Percentiles rank a stretch among this genome's conserved stretches.
Evolutionary conservation across 176 grass and related monocot species (phyloP).

Genomic region (Melocanna baccifera): DNA sequence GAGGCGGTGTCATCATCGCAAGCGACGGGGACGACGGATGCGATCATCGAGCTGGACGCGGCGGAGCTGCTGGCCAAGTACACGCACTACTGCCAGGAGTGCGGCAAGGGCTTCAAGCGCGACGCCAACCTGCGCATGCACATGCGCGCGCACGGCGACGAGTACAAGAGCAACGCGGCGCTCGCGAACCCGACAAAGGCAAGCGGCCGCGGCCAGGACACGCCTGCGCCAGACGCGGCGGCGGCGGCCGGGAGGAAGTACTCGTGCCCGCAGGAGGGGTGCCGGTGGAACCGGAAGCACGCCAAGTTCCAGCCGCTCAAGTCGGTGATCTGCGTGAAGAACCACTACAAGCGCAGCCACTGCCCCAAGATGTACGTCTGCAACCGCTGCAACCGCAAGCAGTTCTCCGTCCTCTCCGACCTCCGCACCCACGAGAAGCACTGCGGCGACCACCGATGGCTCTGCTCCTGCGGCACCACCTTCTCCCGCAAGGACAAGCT

Average conservation of each 20-base stretch:
- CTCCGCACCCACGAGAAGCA: conserved; percentile 95
- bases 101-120: conserved; percentile 98
- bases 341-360: conserved; percentile 97
- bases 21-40: background rate
- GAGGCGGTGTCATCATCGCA: background rate
- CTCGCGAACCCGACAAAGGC: conserved; percentile 53
- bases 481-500: conserved; percentile 98
- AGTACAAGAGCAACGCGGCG: conserved; percentile 87
- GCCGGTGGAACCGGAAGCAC: conserved; percentile 81
- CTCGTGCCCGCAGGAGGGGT: conserved; percentile 89
- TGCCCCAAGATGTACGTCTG: conserved; percentile 97
- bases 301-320: conserved; percentile 93
- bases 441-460: conserved; percentile 82
- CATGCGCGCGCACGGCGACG: conserved; percentile 96
- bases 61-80: conserved; percentile 81
- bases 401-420: conserved; percentile 92
- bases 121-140: conserved; percentile 98
- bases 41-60: conserved; percentile 80
- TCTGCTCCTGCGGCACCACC: conserved; percentile 84
- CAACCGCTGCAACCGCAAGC: conserved; percentile 89
- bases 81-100: conserved; percentile 91
- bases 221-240: background rate
- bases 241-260: conserved; percentile 26
- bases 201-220: background rate
- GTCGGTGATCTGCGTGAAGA: conserved; percentile 80